Evolutionary conservation across 1,284 basidiomycete species (phyloP), one percentile per base, ranked within the genome.

Genomic region (Mycena sp.): DNA sequence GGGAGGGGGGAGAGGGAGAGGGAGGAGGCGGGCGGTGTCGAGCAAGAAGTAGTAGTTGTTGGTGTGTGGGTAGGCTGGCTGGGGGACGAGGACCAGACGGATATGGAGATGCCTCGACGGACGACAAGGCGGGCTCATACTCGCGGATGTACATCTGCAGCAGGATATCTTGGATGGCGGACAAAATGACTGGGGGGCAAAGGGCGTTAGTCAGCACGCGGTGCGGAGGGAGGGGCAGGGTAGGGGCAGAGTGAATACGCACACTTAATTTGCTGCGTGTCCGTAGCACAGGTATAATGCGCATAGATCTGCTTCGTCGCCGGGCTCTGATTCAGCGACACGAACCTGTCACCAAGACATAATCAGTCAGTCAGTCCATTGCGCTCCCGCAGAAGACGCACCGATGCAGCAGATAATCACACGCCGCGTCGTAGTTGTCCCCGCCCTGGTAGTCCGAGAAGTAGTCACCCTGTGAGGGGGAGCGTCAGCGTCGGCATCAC

Each of bases 251-350:
- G n/a, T n/a, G n/a, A n/a, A n/a, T 14, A 79, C 88, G 64, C 74
- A 93, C 91, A 93, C 78, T 91, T 92, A 76, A 93, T 93, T 80
- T 95, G 93, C 68, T 93, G 89, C 25, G 93, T 94, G 77, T 95
- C 93, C 23, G 93, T 94, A 30, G 93, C 92, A 78, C 93, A 94
- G 6, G 92, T 94, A 77, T 94, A 94, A 72, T 95, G 93, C 3
- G 92, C 92, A 71, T 93, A 93, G 68, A 93, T 93, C 78, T 93
- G 91, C 78, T 93, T 93, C 53, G 89, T 92, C 48, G 90, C 88
- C 0, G 93, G 89, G 69, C 89, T 92, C 79, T 95, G 93, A 76
- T 96, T 96, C 58, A 95, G 83, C 21, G 86, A 87, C 17, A 95
- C 92, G 76, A 96, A 96, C 50, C 48, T 35, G 32, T n/a, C n/a